phyloP scores from a whole-genome alignment of 306 rosid genomes.

The Lathyrus oleraceus region DNA sequence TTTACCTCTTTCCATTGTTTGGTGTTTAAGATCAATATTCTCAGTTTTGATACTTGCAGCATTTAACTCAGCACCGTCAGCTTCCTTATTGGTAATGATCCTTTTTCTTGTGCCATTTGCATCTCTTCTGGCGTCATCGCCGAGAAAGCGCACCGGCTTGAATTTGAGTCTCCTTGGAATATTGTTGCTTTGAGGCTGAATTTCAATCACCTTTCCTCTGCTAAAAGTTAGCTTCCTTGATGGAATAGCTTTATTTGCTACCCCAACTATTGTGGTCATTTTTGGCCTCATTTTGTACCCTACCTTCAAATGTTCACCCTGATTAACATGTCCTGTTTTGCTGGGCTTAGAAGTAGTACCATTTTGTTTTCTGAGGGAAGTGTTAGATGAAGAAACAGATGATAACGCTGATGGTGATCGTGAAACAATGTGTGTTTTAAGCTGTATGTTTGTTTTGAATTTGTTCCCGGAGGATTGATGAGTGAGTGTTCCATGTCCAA shows the following conservation, averaged over 20 bases:
- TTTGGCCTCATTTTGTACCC: constrained; percentile 44
- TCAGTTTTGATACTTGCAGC: constrained; percentile 38
- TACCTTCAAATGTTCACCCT: constrained; percentile 40
- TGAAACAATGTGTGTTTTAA: constrained; percentile 15
- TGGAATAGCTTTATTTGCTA: constrained; percentile 41
- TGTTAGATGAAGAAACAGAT: constrained; percentile 26
- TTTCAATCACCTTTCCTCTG: constrained; percentile 67
- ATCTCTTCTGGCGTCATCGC: constrained; percentile 45
- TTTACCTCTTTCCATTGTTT: constrained; percentile 42
- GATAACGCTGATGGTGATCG: constrained; percentile 24
- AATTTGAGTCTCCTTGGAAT: constrained; percentile 71
- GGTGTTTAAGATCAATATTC: constrained; percentile 40
- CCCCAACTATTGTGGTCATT: constrained; percentile 35
- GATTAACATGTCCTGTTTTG: constrained; percentile 20
- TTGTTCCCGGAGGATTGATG: constrained; percentile 29
- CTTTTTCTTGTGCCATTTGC: constrained; percentile 34
- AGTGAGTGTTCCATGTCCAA: constrained; percentile 36
- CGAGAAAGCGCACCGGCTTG: constrained; percentile 45
- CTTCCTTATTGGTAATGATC: constrained; percentile 34
- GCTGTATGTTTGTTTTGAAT: constrained; percentile 37
- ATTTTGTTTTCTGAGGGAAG: constrained; percentile 39
- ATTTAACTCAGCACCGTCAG: constrained; percentile 38
- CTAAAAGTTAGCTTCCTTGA: constrained; percentile 57
- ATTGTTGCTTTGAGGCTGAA: constrained; percentile 52
- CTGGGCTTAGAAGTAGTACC: constrained; percentile 33